Percentiles rank a stretch among this genome's conserved stretches.
Evolutionary conservation across 345 rosid genomes (phyloP).

Genomic region (Gossypium bickii): DNA sequence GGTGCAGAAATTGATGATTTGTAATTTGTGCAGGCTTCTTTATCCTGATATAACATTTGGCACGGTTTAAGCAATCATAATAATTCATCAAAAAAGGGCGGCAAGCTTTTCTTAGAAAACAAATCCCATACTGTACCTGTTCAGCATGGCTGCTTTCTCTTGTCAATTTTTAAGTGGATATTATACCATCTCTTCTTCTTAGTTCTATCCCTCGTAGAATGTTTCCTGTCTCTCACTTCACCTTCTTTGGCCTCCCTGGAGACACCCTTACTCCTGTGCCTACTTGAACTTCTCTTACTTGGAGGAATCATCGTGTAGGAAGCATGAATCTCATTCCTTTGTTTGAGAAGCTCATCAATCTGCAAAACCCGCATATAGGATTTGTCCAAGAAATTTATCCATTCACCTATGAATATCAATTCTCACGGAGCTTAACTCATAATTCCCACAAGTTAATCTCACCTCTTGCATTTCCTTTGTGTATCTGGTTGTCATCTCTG

Average conservation of each 20-base stretch:
- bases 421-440: conserved; percentile 5
- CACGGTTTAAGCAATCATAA: conserved; percentile 5
- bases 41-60: background rate
- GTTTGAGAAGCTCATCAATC: conserved; percentile 88
- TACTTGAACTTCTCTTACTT: conserved; percentile 63
- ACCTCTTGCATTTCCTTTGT: conserved; percentile 93
- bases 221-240: conserved; percentile 55
- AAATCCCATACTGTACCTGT: conserved; percentile 16
- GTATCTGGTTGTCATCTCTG: conserved; percentile 87
- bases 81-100: background rate
- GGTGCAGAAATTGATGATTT: background rate
- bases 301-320: conserved; percentile 60
- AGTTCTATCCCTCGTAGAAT: conserved; percentile 43
- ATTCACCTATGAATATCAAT: background rate
- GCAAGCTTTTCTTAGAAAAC: background rate
- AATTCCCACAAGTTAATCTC: conserved; percentile 25
- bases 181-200: conserved; percentile 93
- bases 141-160: conserved; percentile 90
- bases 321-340: conserved; percentile 77
- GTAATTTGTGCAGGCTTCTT: background rate
- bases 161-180: conserved; percentile 73
- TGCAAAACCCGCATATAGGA: conserved; percentile 27
- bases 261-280: conserved; percentile 49
- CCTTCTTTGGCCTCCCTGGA: conserved; percentile 61
- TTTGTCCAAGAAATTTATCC: background rate